Base-by-base conservation (phyloP, 2,329 filamentous ascomycete species). In the Beauveria varroae region DNA sequence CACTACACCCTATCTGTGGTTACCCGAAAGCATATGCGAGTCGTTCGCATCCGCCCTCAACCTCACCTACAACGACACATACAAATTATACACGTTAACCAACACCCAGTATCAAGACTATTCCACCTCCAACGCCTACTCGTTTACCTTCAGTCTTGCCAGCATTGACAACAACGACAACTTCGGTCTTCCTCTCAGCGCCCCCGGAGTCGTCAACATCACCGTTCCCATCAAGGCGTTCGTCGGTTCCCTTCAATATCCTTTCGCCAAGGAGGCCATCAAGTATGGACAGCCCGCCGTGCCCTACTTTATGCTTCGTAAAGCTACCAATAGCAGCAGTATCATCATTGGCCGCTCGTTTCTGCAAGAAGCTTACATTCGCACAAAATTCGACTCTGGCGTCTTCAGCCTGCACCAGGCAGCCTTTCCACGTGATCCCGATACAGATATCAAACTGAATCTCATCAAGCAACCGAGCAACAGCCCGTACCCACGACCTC, bases 301-400 rank as follows among this genome's bases (percentile, higher is more conserved):
- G 10, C 81, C 79, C 12, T 91, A 90, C 68, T 90, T 91, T 63
- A 86, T 87, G 3, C 76, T 91, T 57, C 80, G 83, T 66, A 81
- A 81, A 62, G 76, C 82, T 12, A 68, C 78, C 22, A 78, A 81
- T 61, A 78, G 79, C 41, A 76, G 76, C 16, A 79, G 84, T 64
- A 81, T 84, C 70, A 81, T 87, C 14, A 79, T 91, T 41, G 88
- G 88, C 8, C 80, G 87, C 40, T 81, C 83, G 0, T 90, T 91
- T 65, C 74, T 91, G 59, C 88, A 91, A 69, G 87, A 91, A 71
- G 81, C 87, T 2, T 86, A 86, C 63, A 71, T 86, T 6, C 77
- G 83, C 37, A 83, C 79, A 28, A 79, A 79, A 64, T 86, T 84
- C 67, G 83, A 86, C 63, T 76, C 76, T 41, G 75, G 71, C 18